Evolutionary conservation across 2,329 filamentous ascomycete species (phyloP).

Genomic region (Rhynchosporium graminicola): DNA sequence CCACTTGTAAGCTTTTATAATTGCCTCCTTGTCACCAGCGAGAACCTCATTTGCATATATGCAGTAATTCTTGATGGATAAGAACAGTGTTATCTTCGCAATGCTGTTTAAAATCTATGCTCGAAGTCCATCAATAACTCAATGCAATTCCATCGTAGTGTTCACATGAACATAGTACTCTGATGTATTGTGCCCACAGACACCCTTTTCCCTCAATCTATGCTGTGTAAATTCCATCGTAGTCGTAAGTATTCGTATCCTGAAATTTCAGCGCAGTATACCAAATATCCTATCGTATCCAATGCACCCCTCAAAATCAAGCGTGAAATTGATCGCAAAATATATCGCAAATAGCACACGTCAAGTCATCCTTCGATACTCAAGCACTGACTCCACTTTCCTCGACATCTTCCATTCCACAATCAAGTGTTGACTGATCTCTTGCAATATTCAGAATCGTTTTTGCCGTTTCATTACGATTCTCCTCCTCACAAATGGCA

Average conservation of each 20-base stretch:
- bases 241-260: not conserved
- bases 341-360: not conserved
- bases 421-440: not conserved
- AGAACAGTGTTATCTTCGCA: not conserved
- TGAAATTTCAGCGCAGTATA: not conserved
- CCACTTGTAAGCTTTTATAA: too few relatives aligned
- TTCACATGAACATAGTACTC: not conserved
- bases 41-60: not conserved
- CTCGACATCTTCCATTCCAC: not conserved
- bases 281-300: constrained; percentile 1
- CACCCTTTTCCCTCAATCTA: constrained; percentile 5
- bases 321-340: not conserved
- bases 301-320: not conserved
- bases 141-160: constrained; percentile 6
- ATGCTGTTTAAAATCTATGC: not conserved
- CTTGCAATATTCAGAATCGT: not conserved
- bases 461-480: constrained; percentile 5
- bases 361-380: not conserved
- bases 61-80: not conserved
- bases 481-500: constrained; percentile 31
- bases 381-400: not conserved
- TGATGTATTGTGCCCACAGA: not conserved
- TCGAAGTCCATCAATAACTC: not conserved
- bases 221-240: not conserved
- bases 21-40: too few relatives aligned